These are phyloP conservation scores for Meyerozyma sp. DNA, from an alignment of 1,139 yeast species.

Conservation along the genomic window DNA sequence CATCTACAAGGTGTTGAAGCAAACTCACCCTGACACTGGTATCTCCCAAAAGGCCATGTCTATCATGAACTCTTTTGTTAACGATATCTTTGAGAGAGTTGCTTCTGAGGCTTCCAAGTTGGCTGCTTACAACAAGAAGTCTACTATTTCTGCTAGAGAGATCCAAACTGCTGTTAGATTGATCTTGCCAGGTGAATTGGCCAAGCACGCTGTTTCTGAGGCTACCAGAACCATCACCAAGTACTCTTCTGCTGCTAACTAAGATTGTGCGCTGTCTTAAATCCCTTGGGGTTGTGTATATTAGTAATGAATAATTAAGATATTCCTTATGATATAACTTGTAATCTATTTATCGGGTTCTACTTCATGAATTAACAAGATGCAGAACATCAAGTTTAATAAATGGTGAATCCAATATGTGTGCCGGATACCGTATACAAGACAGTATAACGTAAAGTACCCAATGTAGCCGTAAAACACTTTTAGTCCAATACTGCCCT, in stretches of 20 bases:
- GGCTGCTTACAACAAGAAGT: constrained; percentile 99
- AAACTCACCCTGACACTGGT: constrained; percentile 99
- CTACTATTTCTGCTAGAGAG: constrained; percentile 98
- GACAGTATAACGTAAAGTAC: constrained; percentile 49
- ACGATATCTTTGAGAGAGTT: constrained; percentile 91
- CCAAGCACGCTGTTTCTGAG: constrained; percentile 98
- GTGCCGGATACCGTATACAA: constrained; percentile 64
- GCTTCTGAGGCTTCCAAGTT: constrained; percentile 98
- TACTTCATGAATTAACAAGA: constrained; percentile 21
- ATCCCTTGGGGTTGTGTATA: constrained; percentile 1
- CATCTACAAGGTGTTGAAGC: constrained; percentile 97
- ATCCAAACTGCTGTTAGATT: constrained; percentile 99
- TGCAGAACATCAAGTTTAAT: constrained; percentile 50
- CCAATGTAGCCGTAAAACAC: constrained; percentile 10
- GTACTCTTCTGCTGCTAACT: constrained; percentile 82
- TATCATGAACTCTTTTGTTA: constrained; percentile 97
- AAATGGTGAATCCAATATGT: constrained; percentile 68
- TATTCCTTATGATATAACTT: not conserved
- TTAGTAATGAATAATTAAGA: constrained; percentile 2
- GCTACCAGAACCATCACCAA: constrained; percentile 99
- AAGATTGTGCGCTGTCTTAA: constrained; percentile 11
- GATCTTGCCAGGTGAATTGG: constrained; percentile 99
- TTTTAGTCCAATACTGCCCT: constrained; percentile 3
- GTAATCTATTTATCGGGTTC: not conserved
- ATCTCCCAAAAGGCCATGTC: constrained; percentile 99